phyloP scores from a whole-genome alignment of 2,329 filamentous ascomycete species.

The Aspergillus novoparasiticus region DNA sequence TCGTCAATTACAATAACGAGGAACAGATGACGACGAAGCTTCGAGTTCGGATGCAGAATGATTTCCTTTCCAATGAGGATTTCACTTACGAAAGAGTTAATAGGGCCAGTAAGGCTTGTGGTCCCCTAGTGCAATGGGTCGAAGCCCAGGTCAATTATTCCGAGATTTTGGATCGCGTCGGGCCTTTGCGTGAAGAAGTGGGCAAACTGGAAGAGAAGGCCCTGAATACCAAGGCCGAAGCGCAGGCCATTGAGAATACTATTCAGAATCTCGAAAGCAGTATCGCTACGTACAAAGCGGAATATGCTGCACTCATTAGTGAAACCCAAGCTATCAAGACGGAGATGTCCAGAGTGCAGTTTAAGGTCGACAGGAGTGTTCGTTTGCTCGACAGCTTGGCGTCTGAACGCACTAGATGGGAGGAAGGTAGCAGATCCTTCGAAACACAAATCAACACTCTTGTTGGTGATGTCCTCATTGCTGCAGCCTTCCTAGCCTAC shows the following conservation, averaged over 20 bases:
- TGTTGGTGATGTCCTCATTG: constrained; percentile 91
- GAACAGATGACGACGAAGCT: constrained; percentile 85
- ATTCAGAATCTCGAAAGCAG: constrained; percentile 83
- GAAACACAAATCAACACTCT: constrained; percentile 97
- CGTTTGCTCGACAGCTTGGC: constrained; percentile 91
- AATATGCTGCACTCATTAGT: constrained; percentile 94
- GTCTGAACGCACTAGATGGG: constrained; percentile 91
- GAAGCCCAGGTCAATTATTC: constrained; percentile 96
- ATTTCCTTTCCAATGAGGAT: constrained; percentile 88
- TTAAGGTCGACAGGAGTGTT: constrained; percentile 96
- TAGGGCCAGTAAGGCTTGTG: constrained; percentile 93
- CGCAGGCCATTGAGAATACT: constrained; percentile 85
- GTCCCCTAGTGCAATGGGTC: constrained; percentile 95
- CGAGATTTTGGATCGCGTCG: constrained; percentile 93
- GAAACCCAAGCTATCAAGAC: constrained; percentile 96
- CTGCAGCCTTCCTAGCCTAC: constrained; percentile 96
- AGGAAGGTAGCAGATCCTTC: constrained; percentile 96
- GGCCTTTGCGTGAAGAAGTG: constrained; percentile 89
- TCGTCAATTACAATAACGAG: constrained; percentile 96
- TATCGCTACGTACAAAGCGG: constrained; percentile 92
- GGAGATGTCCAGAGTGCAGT: constrained; percentile 94
- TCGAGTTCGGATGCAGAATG: constrained; percentile 85
- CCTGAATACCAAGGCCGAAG: constrained; percentile 88
- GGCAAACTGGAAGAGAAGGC: constrained; percentile 83
- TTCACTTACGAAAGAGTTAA: constrained; percentile 97